phyloP scores from a whole-genome alignment of 257 asterid species.

The Verbascum thapsus region DNA sequence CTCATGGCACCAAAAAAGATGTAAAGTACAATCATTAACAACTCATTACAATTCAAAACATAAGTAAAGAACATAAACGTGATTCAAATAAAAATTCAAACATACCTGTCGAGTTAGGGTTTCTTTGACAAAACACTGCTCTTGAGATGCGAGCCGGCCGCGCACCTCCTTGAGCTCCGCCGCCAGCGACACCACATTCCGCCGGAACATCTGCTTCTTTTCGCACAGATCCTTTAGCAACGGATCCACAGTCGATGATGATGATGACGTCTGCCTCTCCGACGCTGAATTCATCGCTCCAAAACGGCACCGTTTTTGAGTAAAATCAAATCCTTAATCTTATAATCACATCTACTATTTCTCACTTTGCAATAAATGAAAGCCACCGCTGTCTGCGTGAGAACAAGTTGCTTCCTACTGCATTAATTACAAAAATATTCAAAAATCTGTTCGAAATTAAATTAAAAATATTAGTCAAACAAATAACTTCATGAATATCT shows the following conservation, averaged over 20 bases:
- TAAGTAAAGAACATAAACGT: not conserved
- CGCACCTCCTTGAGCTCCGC: slow-evolving; percentile 86
- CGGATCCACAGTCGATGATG: slow-evolving; percentile 65
- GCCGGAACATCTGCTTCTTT: slow-evolving; percentile 81
- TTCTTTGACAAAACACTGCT: slow-evolving; percentile 56
- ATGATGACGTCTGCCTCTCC: slow-evolving; percentile 36
- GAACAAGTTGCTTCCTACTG: slow-evolving; percentile 39
- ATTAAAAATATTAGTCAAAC: not conserved
- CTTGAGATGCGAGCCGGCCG: slow-evolving; percentile 63
- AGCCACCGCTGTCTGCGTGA: slow-evolving; percentile 39
- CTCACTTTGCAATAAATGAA: slow-evolving; percentile 20
- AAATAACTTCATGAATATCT: not conserved
- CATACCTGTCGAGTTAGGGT: slow-evolving; percentile 65
- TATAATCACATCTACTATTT: not conserved
- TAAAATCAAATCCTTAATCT: not conserved
- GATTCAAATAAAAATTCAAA: not conserved
- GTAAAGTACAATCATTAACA: slow-evolving; percentile 2
- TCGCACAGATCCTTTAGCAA: slow-evolving; percentile 82
- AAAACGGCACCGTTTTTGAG: not conserved
- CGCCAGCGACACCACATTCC: slow-evolving; percentile 82
- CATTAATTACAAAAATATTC: slow-evolving; percentile 24
- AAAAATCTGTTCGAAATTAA: not conserved
- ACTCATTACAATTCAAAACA: not conserved
- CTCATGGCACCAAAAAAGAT: not conserved
- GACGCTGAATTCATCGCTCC: slow-evolving; percentile 37